Percentiles rank a stretch among this genome's conserved stretches.
phyloP scores from a whole-genome alignment of 306 rosid genomes.

The Quercus mongolica region DNA sequence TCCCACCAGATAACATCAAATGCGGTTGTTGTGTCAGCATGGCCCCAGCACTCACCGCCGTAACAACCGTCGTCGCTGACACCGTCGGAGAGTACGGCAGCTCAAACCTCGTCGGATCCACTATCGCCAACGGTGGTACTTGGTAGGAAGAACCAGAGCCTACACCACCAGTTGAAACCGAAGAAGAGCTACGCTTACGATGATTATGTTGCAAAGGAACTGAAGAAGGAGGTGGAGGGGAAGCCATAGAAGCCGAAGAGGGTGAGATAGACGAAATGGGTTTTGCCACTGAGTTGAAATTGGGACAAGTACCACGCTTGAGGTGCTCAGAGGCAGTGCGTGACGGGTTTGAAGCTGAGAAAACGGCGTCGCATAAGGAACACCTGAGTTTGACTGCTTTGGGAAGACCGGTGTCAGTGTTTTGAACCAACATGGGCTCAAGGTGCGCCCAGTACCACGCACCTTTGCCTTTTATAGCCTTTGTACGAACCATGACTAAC shows the following conservation, averaged over 20 bases:
- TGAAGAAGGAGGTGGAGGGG: conserved; percentile 30
- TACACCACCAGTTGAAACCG: conserved; percentile 16
- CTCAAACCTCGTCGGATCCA: conserved; percentile 56
- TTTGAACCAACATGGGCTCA: conserved; percentile 67
- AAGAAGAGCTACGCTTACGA: conserved; percentile 57
- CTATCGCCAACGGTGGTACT: conserved; percentile 40
- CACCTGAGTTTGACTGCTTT: conserved; percentile 95
- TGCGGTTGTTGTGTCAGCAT: conserved; percentile 51
- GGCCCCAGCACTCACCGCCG: conserved; percentile 16
- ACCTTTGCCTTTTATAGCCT: conserved; percentile 92
- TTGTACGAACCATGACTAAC: conserved; percentile 68
- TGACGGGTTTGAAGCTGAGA: conserved; percentile 93
- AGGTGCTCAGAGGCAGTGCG: conserved; percentile 95
- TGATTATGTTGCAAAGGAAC: conserved; percentile 29
- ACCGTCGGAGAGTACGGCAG: conserved; percentile 37
- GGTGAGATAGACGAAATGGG: conserved; percentile 85
- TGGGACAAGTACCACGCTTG: conserved; percentile 96
- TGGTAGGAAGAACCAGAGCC: conserved; percentile 35
- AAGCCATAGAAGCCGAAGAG: conserved; percentile 21
- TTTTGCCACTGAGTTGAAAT: conserved; percentile 55
- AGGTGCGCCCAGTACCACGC: conserved; percentile 98
- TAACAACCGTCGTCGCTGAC: conserved; percentile 20
- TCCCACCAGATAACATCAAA: conserved; percentile 88
- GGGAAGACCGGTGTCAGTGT: conserved; percentile 70
- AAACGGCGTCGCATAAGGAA: conserved; percentile 77